Conservation (phyloP, 352 stramenopile species). For the Hyaloperonospora brassicae region DNA sequence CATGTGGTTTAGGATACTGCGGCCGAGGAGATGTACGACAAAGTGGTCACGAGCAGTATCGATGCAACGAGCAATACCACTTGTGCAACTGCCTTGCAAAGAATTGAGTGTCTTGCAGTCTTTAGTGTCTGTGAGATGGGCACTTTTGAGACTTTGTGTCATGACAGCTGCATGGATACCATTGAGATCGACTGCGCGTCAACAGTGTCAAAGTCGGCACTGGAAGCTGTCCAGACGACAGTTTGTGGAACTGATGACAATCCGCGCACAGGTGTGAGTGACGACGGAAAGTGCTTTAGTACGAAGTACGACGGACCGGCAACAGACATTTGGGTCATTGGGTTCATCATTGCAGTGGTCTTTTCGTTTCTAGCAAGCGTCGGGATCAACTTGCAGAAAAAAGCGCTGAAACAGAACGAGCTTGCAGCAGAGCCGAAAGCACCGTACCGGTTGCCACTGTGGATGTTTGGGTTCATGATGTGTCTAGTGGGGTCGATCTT, state of each 20-base stretch:
- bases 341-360: constrained; percentile 71
- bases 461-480: constrained; percentile 76
- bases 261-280: constrained; percentile 25
- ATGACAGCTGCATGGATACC: constrained; percentile 31
- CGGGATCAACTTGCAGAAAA: constrained; percentile 82
- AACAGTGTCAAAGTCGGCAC: constrained; percentile 5
- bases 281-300: constrained; percentile 63
- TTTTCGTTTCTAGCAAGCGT: constrained; percentile 80
- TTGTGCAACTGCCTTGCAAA: constrained; percentile 35
- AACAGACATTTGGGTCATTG: constrained; percentile 64
- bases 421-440: constrained; percentile 32
- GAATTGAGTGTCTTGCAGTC: constrained; percentile 42
- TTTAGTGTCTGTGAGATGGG: constrained; percentile 74
- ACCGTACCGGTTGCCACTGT: constrained; percentile 74
- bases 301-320: constrained; percentile 53
- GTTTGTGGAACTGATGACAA: constrained; percentile 30
- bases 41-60: constrained; percentile 23
- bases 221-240: constrained; percentile 9
- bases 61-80: constrained; percentile 18
- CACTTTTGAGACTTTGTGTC: constrained; percentile 46
- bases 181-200: constrained; percentile 40
- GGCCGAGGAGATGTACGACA: constrained; percentile 29
- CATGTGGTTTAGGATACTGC: constrained; percentile 21
- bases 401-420: constrained; percentile 78
- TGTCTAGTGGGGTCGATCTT: constrained; percentile 76